Base-by-base conservation (phyloP, 768 basidiomycete species). In the Tephrocybe sp. region DNA sequence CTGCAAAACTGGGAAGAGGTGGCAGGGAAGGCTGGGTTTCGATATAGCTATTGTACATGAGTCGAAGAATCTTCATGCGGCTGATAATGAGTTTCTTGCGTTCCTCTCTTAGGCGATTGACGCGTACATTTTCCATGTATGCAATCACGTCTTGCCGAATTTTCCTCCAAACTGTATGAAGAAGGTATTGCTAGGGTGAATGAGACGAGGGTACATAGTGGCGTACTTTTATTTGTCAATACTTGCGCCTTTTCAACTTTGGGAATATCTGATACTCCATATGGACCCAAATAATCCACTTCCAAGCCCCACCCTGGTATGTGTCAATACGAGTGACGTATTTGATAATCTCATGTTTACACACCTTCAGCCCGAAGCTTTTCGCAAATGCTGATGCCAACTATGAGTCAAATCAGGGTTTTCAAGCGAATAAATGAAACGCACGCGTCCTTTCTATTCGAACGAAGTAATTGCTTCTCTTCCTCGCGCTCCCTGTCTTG, bases 141-240 rank as follows among this genome's bases (percentile, higher is more conserved):
- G 44, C 44, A 3, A 67, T 51, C 9, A 65, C 45, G 1, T 51
- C 44, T 1, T 49, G 41, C 36, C 58, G 55, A 2, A 68, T 60
- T 6, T 48, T 56, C 11, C 51, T 37, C 69, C 67, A 69, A 25
- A 46, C 67, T 68, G 19, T 36, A 5, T 13, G 31, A 13, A 18
- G 40, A 15, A 24, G 18, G 38, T 11, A 25, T 5, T 18, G 15
- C n/a, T n/a, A n/a, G n/a, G 6, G 13, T 9, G 36, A 9, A n/a
- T 36, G 21, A 32, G 25, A 32, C 11, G 26, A 12, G 25, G 4
- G 12, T 15, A 34, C 28, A 9, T n/a, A 5, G 6, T 4, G 9
- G 44, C 55, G 39, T 28, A 62, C 63, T 52, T 42, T 58, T 56
- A 19, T 65, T 63, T 6, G 60, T 64, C 4, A 69, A 56, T 11